phyloP scores from a whole-genome alignment of 768 basidiomycete species.

The Boletus coccyginus region DNA sequence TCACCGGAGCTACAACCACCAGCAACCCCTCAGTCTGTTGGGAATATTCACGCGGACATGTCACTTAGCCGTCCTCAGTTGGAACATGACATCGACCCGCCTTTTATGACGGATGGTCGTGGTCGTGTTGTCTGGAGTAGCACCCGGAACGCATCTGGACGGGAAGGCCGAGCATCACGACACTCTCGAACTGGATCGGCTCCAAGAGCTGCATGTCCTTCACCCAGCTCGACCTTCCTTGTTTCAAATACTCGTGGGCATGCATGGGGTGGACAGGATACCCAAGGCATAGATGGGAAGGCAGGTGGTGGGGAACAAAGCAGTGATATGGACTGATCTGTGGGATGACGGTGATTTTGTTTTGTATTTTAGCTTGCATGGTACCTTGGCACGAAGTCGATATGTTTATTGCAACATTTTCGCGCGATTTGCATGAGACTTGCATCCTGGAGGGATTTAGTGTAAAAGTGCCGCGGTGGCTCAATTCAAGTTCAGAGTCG shows the following conservation, averaged over 20 bases:
- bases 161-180: constrained; percentile 23
- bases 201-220: constrained; percentile 17
- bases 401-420: neutral
- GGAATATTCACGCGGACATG: constrained; percentile 1
- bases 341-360: neutral
- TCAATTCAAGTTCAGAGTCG: no score
- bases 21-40: neutral
- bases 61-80: constrained; percentile 16
- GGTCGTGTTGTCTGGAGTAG: constrained; percentile 54
- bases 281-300: constrained; percentile 17
- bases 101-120: constrained; percentile 63
- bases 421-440: neutral
- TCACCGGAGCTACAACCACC: neutral
- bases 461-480: neutral
- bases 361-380: constrained; percentile 14
- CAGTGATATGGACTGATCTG: constrained; percentile 10
- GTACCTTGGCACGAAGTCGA: constrained; percentile 1
- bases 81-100: constrained; percentile 41
- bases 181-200: constrained; percentile 21
- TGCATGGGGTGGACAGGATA: constrained; percentile 21
- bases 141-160: constrained; percentile 19
- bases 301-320: constrained; percentile 11
- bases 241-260: constrained; percentile 16
- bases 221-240: constrained; percentile 5
- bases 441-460: neutral